Percentiles rank a stretch among this genome's conserved stretches.
These are phyloP conservation scores for Phytophthora cajani DNA, from an alignment of 352 stramenopile species.

Conservation along the genomic window DNA sequence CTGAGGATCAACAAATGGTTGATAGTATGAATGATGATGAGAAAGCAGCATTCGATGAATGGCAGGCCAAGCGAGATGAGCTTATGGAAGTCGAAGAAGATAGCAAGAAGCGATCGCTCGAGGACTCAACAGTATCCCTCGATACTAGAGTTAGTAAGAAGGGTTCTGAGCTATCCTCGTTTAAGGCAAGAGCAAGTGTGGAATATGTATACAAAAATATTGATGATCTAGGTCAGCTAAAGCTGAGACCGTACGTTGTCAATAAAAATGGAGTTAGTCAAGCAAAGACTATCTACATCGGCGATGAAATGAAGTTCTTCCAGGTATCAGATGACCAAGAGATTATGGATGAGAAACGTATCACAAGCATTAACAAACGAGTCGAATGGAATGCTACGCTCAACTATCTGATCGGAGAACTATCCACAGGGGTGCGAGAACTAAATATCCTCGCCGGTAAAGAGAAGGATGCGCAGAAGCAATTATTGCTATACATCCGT, in stretches of 20 bases:
- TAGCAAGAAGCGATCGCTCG: too few species aligned
- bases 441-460: not conserved
- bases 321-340: not conserved
- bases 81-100: too few species aligned
- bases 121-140: not conserved
- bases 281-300: not conserved
- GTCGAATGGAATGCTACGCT: not conserved
- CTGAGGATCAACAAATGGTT: not conserved
- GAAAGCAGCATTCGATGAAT: too few species aligned
- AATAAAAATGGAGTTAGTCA: not conserved
- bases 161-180: too few species aligned
- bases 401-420: not conserved
- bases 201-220: too few species aligned
- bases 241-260: too few species aligned
- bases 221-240: too few species aligned
- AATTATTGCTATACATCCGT: not conserved
- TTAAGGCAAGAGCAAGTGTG: too few species aligned
- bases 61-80: not conserved
- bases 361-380: not conserved
- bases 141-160: not conserved
- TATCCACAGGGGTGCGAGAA: not conserved
- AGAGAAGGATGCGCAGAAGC: not conserved
- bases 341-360: not conserved
- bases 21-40: too few species aligned
- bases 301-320: not conserved